These are phyloP conservation scores for Solanum hybrid DNA, from an alignment of 305 asterid genomes.

Conservation along the genomic window DNA sequence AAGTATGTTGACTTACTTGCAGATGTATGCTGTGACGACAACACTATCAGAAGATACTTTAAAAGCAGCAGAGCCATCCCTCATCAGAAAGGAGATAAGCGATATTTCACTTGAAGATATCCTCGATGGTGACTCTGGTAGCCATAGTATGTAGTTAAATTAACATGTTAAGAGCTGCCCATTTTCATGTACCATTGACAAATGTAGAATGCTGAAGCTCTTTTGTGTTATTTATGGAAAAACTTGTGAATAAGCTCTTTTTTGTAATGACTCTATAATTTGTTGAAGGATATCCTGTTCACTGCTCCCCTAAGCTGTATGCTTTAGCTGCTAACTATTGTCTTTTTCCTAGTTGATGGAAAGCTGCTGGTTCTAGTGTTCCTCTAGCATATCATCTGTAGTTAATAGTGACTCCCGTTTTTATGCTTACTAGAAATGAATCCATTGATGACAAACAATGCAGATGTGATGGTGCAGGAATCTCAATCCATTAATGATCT, in stretches of 20 bases:
- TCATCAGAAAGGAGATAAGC: constrained; percentile 77
- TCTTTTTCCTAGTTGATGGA: not conserved
- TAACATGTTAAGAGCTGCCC: constrained; percentile 21
- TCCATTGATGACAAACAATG: constrained; percentile 53
- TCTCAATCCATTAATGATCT: constrained; percentile 36
- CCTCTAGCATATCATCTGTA: not conserved
- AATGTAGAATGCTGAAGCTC: constrained; percentile 33
- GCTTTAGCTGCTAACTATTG: not conserved
- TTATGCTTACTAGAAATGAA: constrained; percentile 14
- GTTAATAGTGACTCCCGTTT: not conserved
- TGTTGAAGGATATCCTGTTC: constrained; percentile 15
- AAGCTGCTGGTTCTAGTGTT: not conserved
- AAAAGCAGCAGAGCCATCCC: constrained; percentile 63
- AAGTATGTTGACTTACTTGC: constrained; percentile 24
- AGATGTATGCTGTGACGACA: constrained; percentile 93
- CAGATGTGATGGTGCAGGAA: constrained; percentile 70
- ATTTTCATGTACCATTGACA: constrained; percentile 28
- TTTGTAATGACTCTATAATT: constrained; percentile 35
- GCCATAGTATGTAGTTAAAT: constrained; percentile 70
- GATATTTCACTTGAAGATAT: constrained; percentile 71
- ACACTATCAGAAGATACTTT: constrained; percentile 60
- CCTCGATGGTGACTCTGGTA: constrained; percentile 74
- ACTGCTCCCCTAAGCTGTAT: not conserved
- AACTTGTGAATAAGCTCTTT: constrained; percentile 18
- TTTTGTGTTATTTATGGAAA: constrained; percentile 17